Conservation (phyloP, 495 filamentous ascomycete species). For the Barbatosphaeria neglecta region DNA sequence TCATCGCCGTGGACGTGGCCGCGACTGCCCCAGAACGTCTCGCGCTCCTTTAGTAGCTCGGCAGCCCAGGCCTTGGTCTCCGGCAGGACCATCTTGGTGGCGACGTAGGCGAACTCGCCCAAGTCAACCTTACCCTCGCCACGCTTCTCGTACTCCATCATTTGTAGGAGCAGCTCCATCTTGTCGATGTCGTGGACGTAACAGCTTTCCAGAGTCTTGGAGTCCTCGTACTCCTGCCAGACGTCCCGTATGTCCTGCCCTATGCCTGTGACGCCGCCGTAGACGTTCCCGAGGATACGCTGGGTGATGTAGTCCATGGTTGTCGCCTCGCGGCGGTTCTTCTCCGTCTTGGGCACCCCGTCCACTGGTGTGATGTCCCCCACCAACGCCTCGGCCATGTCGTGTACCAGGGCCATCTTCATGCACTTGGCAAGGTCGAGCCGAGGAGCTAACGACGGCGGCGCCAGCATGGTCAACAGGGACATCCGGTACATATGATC, state of each 20-base stretch:
- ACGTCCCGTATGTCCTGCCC: constrained; percentile 54
- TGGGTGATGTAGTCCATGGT: constrained; percentile 84
- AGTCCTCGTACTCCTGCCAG: constrained; percentile 91
- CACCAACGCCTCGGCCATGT: constrained; percentile 92
- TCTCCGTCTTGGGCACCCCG: constrained; percentile 57
- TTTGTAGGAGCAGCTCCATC: constrained; percentile 86
- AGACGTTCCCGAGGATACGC: constrained; percentile 59
- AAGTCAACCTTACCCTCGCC: constrained; percentile 55
- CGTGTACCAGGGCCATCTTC: constrained; percentile 88
- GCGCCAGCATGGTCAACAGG: constrained; percentile 89
- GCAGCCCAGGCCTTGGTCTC: constrained; percentile 73
- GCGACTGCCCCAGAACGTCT: constrained; percentile 54
- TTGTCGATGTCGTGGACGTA: constrained; percentile 98
- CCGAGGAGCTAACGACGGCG: constrained; percentile 51
- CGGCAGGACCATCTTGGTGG: constrained; percentile 54
- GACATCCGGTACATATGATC: constrained; percentile 99
- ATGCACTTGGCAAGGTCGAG: constrained; percentile 76
- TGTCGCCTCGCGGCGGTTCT: constrained; percentile 69
- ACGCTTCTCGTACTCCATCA: constrained; percentile 88
- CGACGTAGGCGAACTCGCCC: constrained; percentile 72
- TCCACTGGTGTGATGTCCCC: constrained; percentile 95
- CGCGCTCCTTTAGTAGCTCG: constrained; percentile 64
- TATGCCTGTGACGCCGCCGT: constrained; percentile 49
- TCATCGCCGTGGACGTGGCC: constrained; percentile 29
- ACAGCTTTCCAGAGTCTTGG: constrained; percentile 64